Base-by-base conservation (phyloP, 106 monocot genomes). In the Dendrobium chrysotoxum region DNA sequence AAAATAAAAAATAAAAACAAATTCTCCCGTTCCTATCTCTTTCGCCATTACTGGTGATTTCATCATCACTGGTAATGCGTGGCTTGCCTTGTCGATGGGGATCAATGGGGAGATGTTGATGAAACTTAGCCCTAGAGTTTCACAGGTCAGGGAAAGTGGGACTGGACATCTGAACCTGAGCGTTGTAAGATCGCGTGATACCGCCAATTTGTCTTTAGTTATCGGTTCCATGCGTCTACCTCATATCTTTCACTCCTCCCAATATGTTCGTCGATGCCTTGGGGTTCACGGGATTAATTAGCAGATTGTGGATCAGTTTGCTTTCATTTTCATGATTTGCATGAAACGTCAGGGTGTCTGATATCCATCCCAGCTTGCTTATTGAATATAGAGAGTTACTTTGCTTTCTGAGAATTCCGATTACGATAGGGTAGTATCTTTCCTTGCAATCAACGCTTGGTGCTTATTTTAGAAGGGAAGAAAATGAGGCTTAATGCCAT, bases 381-480 rank as follows among this genome's bases (percentile, higher is more conserved):
- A 61, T 31, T 30, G 15, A 28, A 35, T 17, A 17, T 74, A 0
- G 38, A 38, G 28, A 71, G 71, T 17, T 28, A 2, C 35, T 71
- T 38, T 16, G 38, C 38, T 35, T n/a, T 15, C 73, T 20, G 39
- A 38, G 73, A 74, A 42, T 42, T 74, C 7, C 3, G 2, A 74
- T 74, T 18, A 23, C 35, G 70, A 70, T 70, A 35, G 17, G 15
- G 70, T 31, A 1, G 28, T 28, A 38, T 30, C 41, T 74, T 74
- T 74, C n/a, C 74, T 74, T 74, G 20, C 21, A 70, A 70, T 70
- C 28, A 35, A 70, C 38, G 39, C 40, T 74, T n/a, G 41, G 1
- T 20, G n/a, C 40, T 74, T 74, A 42, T 8, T 74, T 74, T 74
- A 28, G 74, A 74, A 40, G 74, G 39, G 21, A 74, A 74, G 74